Evolutionary conservation across 805 yeast species (phyloP), one percentile per base, ranked within the genome.

Genomic region (Saturnispora hagleri): DNA sequence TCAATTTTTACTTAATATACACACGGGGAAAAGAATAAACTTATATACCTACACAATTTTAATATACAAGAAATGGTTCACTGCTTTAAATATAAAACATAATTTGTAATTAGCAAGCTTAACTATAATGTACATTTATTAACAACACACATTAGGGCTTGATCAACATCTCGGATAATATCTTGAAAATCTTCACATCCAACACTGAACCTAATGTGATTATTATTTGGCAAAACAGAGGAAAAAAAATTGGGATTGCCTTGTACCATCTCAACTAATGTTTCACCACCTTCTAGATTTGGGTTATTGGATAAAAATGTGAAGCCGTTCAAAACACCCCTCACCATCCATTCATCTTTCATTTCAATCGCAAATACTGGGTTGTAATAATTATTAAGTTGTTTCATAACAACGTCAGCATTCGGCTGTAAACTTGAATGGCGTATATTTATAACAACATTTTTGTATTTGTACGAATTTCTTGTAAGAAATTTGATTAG

Each of bases 111-210:
- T 38, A 38, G 36, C 17, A 26, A n/a, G 24, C 27, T n/a, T 18
- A 28, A 43, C 10, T 38, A 24, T 17, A 28, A 13, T 20, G 36
- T 13, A 18, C 45, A 24, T 33, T 49, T 34, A 27, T 47, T 44
- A 26, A 59, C 52, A 8, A 62, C 58, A 46, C 59, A 55, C 52
- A 56, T 52, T 26, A 74, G 57, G 1, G 79, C 79, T 27, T 62
- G 70, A 50, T 65, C 68, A 10, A 76, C 64, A 60, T 78, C 82
- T 43, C 69, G 70, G 24, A 76, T 70, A 51, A 77, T 70, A 61
- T 78, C 82, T 26, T 73, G 73, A 38, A 68, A 68, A 58, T 77
- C 75, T 55, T 78, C 82, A 50, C 78, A 71, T 3, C 82, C 82
- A n/a, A 77, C 69, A 55, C 80, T 75, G 41, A 77, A 68, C 54